phyloP scores from a whole-genome alignment of 495 filamentous ascomycete species.

The Tuber brumale region DNA sequence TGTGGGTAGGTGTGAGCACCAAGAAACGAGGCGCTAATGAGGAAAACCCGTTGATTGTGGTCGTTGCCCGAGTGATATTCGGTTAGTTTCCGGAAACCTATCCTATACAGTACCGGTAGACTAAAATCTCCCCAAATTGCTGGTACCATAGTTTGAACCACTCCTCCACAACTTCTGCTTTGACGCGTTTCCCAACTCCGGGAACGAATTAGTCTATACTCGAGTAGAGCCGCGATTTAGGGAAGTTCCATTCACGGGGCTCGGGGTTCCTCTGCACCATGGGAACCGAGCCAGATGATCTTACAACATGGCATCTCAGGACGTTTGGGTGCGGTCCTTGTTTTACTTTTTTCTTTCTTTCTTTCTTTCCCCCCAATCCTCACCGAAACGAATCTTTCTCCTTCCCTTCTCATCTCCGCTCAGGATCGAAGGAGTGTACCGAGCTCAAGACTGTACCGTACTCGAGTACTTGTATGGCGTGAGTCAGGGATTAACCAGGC shows the following conservation, averaged over 20 bases:
- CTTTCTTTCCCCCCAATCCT: not conserved
- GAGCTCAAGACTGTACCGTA: slow-evolving; percentile 13
- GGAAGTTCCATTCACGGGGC: not conserved
- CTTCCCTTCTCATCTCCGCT: slow-evolving; percentile 28
- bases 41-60: not conserved
- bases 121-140: not conserved
- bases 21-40: not conserved
- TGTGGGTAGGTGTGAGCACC: not conserved
- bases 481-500: slow-evolving; percentile 29
- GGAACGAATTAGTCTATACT: not conserved
- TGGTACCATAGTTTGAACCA: not conserved
- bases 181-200: slow-evolving; percentile 3
- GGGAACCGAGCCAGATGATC: not conserved
- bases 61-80: slow-evolving; percentile 1
- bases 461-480: slow-evolving; percentile 9
- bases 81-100: not conserved
- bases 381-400: slow-evolving; percentile 21
- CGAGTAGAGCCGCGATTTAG: not conserved
- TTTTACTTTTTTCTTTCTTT: not conserved
- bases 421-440: slow-evolving; percentile 13
- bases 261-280: not conserved
- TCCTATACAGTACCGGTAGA: not conserved
- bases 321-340: not conserved
- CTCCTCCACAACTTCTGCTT: slow-evolving; percentile 1
- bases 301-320: not conserved